phyloP scores from a whole-genome alignment of 305 asterid species.

The Fraxinus platypoda region DNA sequence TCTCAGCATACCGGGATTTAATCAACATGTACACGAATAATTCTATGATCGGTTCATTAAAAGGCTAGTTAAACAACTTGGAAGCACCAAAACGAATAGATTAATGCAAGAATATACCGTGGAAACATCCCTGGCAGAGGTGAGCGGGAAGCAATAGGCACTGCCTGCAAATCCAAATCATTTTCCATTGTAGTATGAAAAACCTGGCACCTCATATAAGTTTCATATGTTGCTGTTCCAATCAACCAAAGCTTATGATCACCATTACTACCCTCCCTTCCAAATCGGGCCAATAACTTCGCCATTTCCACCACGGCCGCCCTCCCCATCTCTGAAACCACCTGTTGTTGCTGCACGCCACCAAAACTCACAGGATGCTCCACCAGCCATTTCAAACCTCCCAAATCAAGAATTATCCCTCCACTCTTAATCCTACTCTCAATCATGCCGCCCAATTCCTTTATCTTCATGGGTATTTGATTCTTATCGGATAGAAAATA shows the following conservation, averaged over 20 bases:
- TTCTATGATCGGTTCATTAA: neutral
- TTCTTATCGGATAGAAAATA: slow-evolving; percentile 45
- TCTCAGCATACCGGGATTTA: neutral
- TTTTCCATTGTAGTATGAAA: slow-evolving; percentile 86
- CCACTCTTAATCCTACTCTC: slow-evolving; percentile 45
- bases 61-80: neutral
- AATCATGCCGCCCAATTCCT: slow-evolving; percentile 50
- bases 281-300: slow-evolving; percentile 43
- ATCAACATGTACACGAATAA: neutral
- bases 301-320: slow-evolving; percentile 62
- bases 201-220: slow-evolving; percentile 85
- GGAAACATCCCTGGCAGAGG: slow-evolving; percentile 69
- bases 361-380: slow-evolving; percentile 52
- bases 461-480: slow-evolving; percentile 45
- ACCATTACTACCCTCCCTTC: slow-evolving; percentile 13
- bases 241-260: slow-evolving; percentile 62
- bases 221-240: slow-evolving; percentile 90
- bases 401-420: slow-evolving; percentile 76
- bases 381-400: slow-evolving; percentile 91
- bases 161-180: slow-evolving; percentile 94
- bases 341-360: slow-evolving; percentile 31
- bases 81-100: neutral
- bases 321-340: slow-evolving; percentile 52
- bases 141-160: slow-evolving; percentile 72
- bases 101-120: slow-evolving; percentile 42